Percentiles rank a stretch among this genome's conserved stretches.
These are phyloP conservation scores for Pleurotus djamor DNA, from an alignment of 768 basidiomycete genomes.

Conservation along the genomic window DNA sequence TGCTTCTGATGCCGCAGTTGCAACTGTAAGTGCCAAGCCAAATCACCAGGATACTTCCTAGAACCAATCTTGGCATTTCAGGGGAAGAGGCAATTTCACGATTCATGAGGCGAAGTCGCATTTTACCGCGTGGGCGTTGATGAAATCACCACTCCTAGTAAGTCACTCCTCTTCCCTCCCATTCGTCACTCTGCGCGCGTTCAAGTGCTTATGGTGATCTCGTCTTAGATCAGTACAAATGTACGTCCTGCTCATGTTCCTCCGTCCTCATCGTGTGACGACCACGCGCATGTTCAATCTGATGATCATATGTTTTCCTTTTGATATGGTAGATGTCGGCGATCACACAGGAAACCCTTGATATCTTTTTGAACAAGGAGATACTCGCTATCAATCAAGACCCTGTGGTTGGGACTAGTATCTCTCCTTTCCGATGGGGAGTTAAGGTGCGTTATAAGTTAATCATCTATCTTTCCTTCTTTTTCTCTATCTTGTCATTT, in stretches of 20 bases:
- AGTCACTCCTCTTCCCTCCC: constrained; percentile 1
- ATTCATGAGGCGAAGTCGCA: constrained; percentile 67
- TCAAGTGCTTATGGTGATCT: background rate
- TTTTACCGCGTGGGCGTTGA: constrained; percentile 71
- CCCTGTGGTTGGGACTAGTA: constrained; percentile 53
- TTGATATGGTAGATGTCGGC: constrained; percentile 37
- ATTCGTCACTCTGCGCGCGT: too few relatives aligned
- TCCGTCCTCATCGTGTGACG: background rate
- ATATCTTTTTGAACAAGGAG: constrained; percentile 60
- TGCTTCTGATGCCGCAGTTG: background rate
- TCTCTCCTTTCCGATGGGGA: constrained; percentile 71
- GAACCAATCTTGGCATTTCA: constrained; percentile 17
- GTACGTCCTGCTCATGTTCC: constrained; percentile 25
- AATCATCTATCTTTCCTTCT: too few relatives aligned
- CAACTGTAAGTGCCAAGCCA: background rate
- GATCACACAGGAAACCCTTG: constrained; percentile 47
- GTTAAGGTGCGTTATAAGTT: constrained; percentile 50
- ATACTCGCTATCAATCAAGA: constrained; percentile 73
- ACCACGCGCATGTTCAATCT: too few relatives aligned
- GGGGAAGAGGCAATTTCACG: constrained; percentile 61
- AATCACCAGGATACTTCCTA: background rate
- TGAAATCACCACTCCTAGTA: constrained; percentile 61
- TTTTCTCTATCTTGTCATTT: too few relatives aligned
- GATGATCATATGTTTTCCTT: background rate
- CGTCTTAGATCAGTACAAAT: constrained; percentile 46